These are phyloP conservation scores for Penicillium atrosanguineum DNA, from an alignment of 495 filamentous ascomycete species.

Conservation along the genomic window DNA sequence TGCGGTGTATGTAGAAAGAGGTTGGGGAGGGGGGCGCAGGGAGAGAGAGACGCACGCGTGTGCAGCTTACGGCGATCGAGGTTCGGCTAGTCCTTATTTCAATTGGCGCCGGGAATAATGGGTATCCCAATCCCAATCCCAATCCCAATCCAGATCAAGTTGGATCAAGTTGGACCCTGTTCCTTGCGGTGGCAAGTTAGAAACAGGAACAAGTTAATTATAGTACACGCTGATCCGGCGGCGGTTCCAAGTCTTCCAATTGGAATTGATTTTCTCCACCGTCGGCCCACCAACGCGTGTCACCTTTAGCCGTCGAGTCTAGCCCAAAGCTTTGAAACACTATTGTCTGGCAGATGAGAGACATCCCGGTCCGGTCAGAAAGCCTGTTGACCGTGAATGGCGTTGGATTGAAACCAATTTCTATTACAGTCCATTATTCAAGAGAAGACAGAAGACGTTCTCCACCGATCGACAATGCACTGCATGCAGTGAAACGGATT, in stretches of 20 bases:
- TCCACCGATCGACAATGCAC: slow-evolving; percentile 21
- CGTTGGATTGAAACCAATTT: background rate
- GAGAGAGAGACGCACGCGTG: no score
- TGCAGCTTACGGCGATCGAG: background rate
- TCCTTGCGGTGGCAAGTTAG: background rate
- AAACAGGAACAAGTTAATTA: slow-evolving; percentile 5
- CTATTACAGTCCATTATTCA: background rate
- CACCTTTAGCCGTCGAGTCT: slow-evolving; percentile 17
- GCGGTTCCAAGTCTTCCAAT: slow-evolving; percentile 22
- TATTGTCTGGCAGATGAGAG: background rate
- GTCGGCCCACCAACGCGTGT: slow-evolving; percentile 32
- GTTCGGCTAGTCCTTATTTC: background rate
- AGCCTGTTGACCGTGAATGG: background rate
- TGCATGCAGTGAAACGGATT: slow-evolving; percentile 27
- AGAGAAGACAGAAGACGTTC: slow-evolving; percentile 6
- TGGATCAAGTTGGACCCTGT: background rate
- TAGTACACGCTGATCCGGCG: slow-evolving; percentile 10
- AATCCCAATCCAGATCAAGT: no score
- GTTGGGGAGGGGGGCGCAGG: no score
- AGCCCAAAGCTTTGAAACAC: slow-evolving; percentile 9
- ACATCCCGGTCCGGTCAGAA: background rate
- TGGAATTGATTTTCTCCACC: slow-evolving; percentile 15
- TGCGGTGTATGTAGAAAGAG: slow-evolving; percentile 3
- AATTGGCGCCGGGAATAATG: background rate
- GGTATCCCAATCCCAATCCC: no score